These are phyloP conservation scores for Hymenoscyphus scutula DNA, from an alignment of 2,329 filamentous ascomycete genomes.

Conservation along the genomic window DNA sequence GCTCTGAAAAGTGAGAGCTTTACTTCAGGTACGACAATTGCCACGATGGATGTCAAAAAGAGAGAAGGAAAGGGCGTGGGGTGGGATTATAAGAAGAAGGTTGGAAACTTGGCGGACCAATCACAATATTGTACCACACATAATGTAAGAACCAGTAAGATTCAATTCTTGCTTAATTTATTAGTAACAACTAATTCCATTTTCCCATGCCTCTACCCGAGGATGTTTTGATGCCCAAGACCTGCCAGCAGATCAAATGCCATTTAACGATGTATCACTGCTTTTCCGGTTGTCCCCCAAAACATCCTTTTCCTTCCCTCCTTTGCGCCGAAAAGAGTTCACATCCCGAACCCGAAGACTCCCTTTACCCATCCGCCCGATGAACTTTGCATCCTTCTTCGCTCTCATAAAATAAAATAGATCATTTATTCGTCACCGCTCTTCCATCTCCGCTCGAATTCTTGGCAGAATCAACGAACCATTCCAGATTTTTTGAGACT, in stretches of 20 bases:
- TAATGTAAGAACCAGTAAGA: not conserved
- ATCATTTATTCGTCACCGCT: not conserved
- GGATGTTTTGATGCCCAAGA: not conserved
- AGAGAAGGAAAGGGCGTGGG: not conserved
- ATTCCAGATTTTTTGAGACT: not conserved
- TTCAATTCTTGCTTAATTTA: not conserved
- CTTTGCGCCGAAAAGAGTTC: not conserved
- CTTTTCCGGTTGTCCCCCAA: not conserved
- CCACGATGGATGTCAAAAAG: not conserved
- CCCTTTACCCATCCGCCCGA: not conserved
- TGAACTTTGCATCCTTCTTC: not conserved
- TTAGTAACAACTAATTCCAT: not conserved
- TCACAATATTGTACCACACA: not conserved
- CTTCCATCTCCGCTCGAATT: not conserved
- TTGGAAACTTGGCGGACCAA: not conserved
- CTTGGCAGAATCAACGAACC: not conserved
- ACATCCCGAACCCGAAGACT: not conserved
- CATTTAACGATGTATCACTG: not conserved
- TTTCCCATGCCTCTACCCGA: not conserved
- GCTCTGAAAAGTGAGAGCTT: too few species aligned
- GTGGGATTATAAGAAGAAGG: not conserved
- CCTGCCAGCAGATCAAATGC: slow-evolving; percentile 1
- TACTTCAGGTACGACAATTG: too few species aligned
- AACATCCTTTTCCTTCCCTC: not conserved
- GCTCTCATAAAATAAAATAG: not conserved